Evolutionary conservation across 352 stramenopile species (phyloP), one percentile per base, ranked within the genome.

Genomic region (Pythium periplocum): DNA sequence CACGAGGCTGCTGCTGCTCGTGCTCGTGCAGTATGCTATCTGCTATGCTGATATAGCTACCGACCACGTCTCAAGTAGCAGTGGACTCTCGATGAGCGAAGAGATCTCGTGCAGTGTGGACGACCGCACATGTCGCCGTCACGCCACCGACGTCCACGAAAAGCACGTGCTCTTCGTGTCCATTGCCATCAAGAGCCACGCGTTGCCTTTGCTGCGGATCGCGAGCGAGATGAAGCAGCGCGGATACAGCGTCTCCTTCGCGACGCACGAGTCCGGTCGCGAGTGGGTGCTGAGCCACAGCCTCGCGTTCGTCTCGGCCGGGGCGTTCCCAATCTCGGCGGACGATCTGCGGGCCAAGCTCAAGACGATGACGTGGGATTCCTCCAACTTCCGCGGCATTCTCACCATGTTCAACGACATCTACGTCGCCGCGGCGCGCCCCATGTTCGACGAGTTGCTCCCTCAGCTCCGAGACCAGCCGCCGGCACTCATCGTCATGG

Each of bases 361-460:
- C 34, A 79, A 83, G 61, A 69, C 67, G 30, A 91, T 94, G 75
- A 91, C 82, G 42, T 73, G 78, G 35, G 82, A 94, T 61, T 75
- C 80, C 40, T 90, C 79, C 51, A 92, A 84, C 57, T 92, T 94
- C 54, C 75, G 82, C 47, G 82, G 82, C 41, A 91, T 94, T 66
- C 56, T 94, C 40, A 91, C 80, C 57, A 92, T 94, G 78, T 90
- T 94, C 64, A 93, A 84, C 64, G 84, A 94, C 52, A 87, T 93
- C 40, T 93, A 91, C 68, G 71, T 93, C 8, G 75, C 73, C 9
- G 79, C 83, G 2, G 82, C 78, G 10, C 75, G 74, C 0, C 79
- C 82, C 7, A 92, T 96, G 80, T 94, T 79, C 56, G 76, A 90
- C 36, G 73, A 78, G 4, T 54, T 96, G 17, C 51, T 89, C 33